Percentiles rank a stretch among this genome's conserved stretches.
Conservation (phyloP, 805 yeast genomes). For the Candida vaughaniae region DNA sequence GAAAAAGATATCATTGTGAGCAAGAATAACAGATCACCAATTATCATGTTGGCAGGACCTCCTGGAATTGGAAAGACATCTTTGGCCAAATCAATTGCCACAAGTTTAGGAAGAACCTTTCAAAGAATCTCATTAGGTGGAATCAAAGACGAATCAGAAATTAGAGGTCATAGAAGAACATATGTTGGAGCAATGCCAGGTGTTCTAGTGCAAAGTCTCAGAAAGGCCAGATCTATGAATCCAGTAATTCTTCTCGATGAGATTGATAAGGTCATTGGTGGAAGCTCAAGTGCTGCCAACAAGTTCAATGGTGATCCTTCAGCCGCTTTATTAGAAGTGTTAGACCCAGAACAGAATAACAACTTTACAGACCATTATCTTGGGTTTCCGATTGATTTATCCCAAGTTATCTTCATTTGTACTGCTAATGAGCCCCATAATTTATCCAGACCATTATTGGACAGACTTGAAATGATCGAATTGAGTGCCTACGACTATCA, state of each 20-base stretch:
- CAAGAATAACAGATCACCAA: slow-evolving; percentile 59
- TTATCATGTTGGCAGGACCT: slow-evolving; percentile 80
- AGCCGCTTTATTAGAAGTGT: slow-evolving; percentile 82
- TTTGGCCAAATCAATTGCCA: slow-evolving; percentile 77
- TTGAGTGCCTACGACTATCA: slow-evolving; percentile 76
- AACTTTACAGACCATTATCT: slow-evolving; percentile 78
- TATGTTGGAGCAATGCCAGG: slow-evolving; percentile 95
- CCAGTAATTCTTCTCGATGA: slow-evolving; percentile 85
- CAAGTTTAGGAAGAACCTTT: slow-evolving; percentile 67
- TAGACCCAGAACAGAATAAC: slow-evolving; percentile 86
- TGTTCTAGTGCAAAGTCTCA: slow-evolving; percentile 67
- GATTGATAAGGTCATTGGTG: slow-evolving; percentile 74
- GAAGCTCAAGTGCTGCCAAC: slow-evolving; percentile 35
- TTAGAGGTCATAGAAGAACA: slow-evolving; percentile 87
- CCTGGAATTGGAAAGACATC: slow-evolving; percentile 95
- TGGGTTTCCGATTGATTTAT: slow-evolving; percentile 82
- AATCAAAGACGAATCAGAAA: slow-evolving; percentile 82
- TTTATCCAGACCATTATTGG: slow-evolving; percentile 74
- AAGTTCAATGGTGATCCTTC: slow-evolving; percentile 80
- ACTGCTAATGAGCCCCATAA: slow-evolving; percentile 78
- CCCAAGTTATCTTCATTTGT: slow-evolving; percentile 78
- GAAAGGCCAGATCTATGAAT: slow-evolving; percentile 74
- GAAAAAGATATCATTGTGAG: slow-evolving; percentile 18
- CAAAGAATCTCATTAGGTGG: slow-evolving; percentile 87
- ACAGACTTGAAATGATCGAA: slow-evolving; percentile 80